Percentiles rank a stretch among this genome's conserved stretches.
These are phyloP conservation scores for Zoysia pacifica DNA, from an alignment of 176 grass and related monocot genomes.

Conservation along the genomic window DNA sequence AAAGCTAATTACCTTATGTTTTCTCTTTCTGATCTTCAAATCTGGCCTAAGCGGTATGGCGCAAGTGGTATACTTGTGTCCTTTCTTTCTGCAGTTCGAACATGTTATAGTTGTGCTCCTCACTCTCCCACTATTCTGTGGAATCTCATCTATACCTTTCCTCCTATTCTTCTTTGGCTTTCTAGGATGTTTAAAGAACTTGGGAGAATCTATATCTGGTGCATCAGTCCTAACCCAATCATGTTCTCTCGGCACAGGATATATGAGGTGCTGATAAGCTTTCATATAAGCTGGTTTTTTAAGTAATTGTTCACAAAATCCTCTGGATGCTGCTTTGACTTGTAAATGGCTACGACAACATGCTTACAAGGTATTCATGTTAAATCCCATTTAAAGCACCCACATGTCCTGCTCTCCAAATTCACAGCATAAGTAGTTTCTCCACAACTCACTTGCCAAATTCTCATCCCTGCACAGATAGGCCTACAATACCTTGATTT, in stretches of 20 bases:
- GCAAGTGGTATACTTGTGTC: slow-evolving; percentile 7
- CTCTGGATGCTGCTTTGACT: background rate
- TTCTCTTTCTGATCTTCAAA: background rate
- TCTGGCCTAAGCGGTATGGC: background rate
- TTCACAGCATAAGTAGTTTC: background rate
- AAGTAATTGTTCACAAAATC: background rate
- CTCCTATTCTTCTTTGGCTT: slow-evolving; percentile 8
- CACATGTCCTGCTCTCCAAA: background rate
- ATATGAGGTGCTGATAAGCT: background rate
- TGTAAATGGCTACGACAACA: background rate
- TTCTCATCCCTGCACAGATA: background rate
- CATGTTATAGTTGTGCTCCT: slow-evolving; percentile 13
- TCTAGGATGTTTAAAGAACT: background rate
- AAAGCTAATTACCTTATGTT: slow-evolving; percentile 21
- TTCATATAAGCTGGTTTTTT: background rate
- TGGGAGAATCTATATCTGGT: slow-evolving; percentile 1
- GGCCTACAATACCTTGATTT: background rate
- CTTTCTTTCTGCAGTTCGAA: background rate
- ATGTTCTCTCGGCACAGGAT: background rate
- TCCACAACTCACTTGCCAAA: slow-evolving; percentile 24
- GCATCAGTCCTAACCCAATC: background rate
- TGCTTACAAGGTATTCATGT: background rate
- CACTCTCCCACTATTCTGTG: background rate
- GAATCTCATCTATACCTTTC: background rate
- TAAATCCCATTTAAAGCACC: background rate